Evolutionary conservation across 2,329 filamentous ascomycete species (phyloP), one percentile per base, ranked within the genome.

Genomic region (Graphium sp.): DNA sequence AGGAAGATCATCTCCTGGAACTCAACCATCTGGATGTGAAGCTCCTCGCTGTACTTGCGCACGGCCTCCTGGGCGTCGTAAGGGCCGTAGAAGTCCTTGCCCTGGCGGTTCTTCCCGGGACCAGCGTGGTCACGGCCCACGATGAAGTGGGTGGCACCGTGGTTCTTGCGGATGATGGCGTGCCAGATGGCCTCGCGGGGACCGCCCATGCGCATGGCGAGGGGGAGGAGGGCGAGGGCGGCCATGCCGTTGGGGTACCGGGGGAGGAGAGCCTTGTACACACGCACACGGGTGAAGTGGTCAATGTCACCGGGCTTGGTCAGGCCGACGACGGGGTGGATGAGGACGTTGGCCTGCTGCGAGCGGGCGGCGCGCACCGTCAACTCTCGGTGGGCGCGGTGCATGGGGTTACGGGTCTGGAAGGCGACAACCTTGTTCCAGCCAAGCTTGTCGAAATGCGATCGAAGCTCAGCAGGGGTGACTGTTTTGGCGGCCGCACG

Each of bases 1-100:
- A 95, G 77, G 61, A 95, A 98, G 38, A 91, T 95, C 77, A 98
- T 93, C 73, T 91, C 84, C 65, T 95, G 87, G 77, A 98, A 98
- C 41, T 89, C 84, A 39, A 98, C 89, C 48, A 98, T 89, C 62
- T 94, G 83, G 49, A 98, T 98, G 45, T 87, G 89, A 36, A 98
- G 80, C 69, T 98, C 89, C 40, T 83, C 74, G 49, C 75, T 77
- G 72, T 94, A 92, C 65, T 93, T 83, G 67, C 94, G 84, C 34
- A 98, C 85, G 16, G 85, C 82, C 47, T 87, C 68, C 64, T 98
- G 89, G 9, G 89, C 89, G 47, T 98, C 89, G 55, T 98, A 98
- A 18, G 89, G 85, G 29, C 89, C 89, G 58, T 98, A 98, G 62
- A 94, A 91, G 52, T 98, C 89, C 45, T 81, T 74, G 34, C 89